Evolutionary conservation across 805 yeast species (phyloP), one percentile per base, ranked within the genome.

Genomic region (Lachancea dasiensis): DNA sequence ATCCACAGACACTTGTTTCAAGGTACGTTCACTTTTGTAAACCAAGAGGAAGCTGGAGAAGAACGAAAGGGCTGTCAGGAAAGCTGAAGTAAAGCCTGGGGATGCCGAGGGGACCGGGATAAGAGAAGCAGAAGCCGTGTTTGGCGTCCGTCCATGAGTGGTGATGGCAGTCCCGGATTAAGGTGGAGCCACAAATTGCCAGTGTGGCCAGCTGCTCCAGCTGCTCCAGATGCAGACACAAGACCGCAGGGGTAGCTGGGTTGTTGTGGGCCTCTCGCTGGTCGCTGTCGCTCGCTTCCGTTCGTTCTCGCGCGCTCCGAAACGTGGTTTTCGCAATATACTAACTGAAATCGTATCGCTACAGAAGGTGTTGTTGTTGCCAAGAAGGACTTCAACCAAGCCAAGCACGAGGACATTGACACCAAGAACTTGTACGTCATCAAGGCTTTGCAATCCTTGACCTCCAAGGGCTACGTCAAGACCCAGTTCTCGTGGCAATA

Each of bases 401-500:
- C 92, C 69, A 80, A 86, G 76, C 98, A 92, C 77, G 97, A 92
- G 65, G 97, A 86, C 67, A 85, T 92, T 69, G 95, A 84, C 75
- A 84, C 95, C 79, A 90, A 76, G 78, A 92, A 92, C 94, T 82
- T 92, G 71, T 92, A 71, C 69, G 98, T 76, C 64, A 86, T 92
- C 81, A 92, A 92, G 83, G 97, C 99, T 67, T 81, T 92, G 72
- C 99, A 92, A 78, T 90, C 97, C 52, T 86, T 92, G 72, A 86
- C 95, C 67, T 92, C 98, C 51, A 86, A 83, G 74, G 99, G 99
- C 71, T 92, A 66, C 82, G 97, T 92, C 73, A 87, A 90, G 86
- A 92, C 99, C 63, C 97, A 87, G 77, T 92, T 90, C 83, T 90
- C 97, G 66, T 92, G 99, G 99, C 97, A 89, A 81, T 86, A 86